Evolutionary conservation across 2,329 filamentous ascomycete genomes (phyloP), one percentile per base, ranked within the genome.

Genomic region (Sporothrix sp.): DNA sequence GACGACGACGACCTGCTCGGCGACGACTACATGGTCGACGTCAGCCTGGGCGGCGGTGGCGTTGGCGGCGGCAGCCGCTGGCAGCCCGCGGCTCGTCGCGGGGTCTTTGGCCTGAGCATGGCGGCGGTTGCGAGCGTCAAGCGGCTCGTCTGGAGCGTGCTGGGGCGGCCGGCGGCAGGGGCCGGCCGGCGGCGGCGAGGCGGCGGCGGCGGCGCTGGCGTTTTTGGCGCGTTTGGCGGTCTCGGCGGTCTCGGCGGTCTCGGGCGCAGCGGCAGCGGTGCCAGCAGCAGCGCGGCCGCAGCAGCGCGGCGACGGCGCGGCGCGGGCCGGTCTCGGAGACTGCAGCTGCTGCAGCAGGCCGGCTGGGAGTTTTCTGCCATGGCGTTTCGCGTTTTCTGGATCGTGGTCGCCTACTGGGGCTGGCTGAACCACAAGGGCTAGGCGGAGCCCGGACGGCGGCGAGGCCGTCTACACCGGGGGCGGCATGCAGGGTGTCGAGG

Each of bases 361-460:
- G 62, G 69, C 28, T 69, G 71, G 23, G 84, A 91, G 63, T 66
- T 88, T 33, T 74, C 72, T 66, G 74, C 71, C 8, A 82, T 77
- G 39, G 59, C 82, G 16, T 80, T 77, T 68, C 71, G 76, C 43
- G 81, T 89, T 3, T 72, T 71, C 6, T 79, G 76, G 72, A 75
- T 85, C 64, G 79, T 78, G 18, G 64, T 82, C 39, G 57, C 69
- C 13, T 81, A 81, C 63, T 93, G 85, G 72, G 71, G 71, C 27
- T 86, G 81, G 67, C 66, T 91, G 58, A 71, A 82, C 51, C 79
- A 76, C 67, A 73, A 73, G 60, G 82, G 82, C 7, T 58, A 33
- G 51, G 25, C 13, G 16, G 38, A 42, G 8, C 7, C 18, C n/a
- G n/a, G 33, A 36, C 33, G 18, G 6, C 33, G 16, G 33, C 7